Base-by-base conservation (phyloP, 2,329 filamentous ascomycete species). In the Thielaviopsis musarum region DNA sequence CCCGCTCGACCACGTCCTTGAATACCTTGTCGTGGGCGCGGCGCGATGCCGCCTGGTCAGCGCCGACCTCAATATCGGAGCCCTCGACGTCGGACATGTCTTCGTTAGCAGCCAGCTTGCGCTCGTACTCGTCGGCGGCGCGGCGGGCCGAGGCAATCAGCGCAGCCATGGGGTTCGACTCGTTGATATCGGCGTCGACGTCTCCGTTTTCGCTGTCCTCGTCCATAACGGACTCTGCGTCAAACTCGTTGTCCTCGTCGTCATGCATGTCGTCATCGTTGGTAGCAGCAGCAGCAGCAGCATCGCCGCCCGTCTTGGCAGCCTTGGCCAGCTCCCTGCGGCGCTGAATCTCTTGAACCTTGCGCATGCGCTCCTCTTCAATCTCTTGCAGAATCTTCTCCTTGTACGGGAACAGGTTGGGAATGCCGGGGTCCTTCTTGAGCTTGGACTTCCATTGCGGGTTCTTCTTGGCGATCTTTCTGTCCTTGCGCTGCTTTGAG, bases 351-450 rank as follows among this genome's bases (percentile, higher is more conserved):
- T 95, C 88, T 68, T 95, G 90, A 64, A 83, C 82, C 75, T 91
- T 96, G 70, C 81, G 76, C 65, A 85, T 75, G 69, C 86, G 86
- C 66, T 82, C 85, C 73, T 95, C 88, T 74, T 98, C 93, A 66
- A 98, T 94, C 72, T 98, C 90, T 61, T 91, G 83, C 38, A 98
- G 80, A 28, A 98, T 81, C 77, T 87, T 91, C 71, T 96, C 91
- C 76, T 98, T 98, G 78, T 93, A 96, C 0, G 93, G 93, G 74
- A 96, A 98, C 41, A 96, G 75, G 69, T 97, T 98, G 49, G 93
- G 93, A 63, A 98, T 96, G 55, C 93, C 93, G 24, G 91, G 93
- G 67, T 98, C 93, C 76, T 97, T 98, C 81, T 96, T 97, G 65
- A 95, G 71, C 71, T 90, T 88, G 62, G 89, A 91, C 66, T 87